Base-by-base conservation (phyloP, 1,284 basidiomycete species). In the Tylopilus sp. region DNA sequence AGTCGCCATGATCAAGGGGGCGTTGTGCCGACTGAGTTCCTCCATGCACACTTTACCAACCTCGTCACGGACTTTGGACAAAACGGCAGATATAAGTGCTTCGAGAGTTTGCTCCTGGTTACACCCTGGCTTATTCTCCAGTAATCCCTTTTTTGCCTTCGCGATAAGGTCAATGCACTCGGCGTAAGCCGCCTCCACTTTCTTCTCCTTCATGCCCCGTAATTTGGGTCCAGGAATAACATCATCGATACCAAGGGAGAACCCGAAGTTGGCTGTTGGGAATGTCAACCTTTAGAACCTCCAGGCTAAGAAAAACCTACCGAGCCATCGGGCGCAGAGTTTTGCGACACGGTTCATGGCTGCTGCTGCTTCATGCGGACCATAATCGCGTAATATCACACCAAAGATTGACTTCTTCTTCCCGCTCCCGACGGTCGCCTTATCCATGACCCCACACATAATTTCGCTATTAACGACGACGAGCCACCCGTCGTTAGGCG, bases 321-420 rank as follows among this genome's bases (percentile, higher is more conserved):
- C 87, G 25, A 99, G 79, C 83, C 91, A 99, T 39, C 97, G 84
- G 10, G 97, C 96, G 64, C 93, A 96, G 8, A 98, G 81, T 73
- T 99, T 99, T 22, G 97, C 96, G 17, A 98, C 74, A 43, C 95
- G 83, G 69, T 95, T 96, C 97, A 99, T 99, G 15, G 95, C 95
- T 26, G 84, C 80, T 1, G 95, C 93, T 0, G 97, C 96, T 68
- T 94, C 94, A 66, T 98, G 88, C 2, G 93, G 83, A 9, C 97
- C 97, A 71, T 97, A 99, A 72, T 99, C 97, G 56, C 97, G 83
- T 74, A 98, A 83, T 63, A 99, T 98, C 47, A 98, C 93, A 58
- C 96, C 96, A 65, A 99, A 99, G 33, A 99, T 93, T 3, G 94
- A 98, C 71, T 98, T 98, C 80, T 99, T 99, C 82, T 99, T 99